Percentiles rank a stretch among this genome's conserved stretches.
Evolutionary conservation across 371 early-diverging fungal species (phyloP).

Genomic region (Mortierella sp.): DNA sequence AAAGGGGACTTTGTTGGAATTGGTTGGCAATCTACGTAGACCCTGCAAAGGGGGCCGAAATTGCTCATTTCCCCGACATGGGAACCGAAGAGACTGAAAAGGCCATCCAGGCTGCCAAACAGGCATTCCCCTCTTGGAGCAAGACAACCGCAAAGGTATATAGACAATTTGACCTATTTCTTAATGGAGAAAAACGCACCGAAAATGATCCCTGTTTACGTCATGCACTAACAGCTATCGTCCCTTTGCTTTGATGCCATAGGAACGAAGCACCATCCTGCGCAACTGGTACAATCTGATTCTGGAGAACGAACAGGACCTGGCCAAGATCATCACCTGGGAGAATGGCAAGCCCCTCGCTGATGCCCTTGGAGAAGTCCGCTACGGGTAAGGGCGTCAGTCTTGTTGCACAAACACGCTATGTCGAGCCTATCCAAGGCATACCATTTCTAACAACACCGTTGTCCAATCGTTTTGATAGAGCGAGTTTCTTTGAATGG

Average conservation of each 20-base stretch:
- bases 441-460: no score
- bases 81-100: conserved; percentile 66
- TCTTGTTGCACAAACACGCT: neutral
- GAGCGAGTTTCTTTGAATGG: conserved; percentile 83
- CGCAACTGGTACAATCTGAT: conserved; percentile 81
- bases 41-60: conserved; percentile 76
- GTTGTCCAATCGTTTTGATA: neutral
- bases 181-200: neutral
- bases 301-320: conserved; percentile 76
- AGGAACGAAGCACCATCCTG: conserved; percentile 73
- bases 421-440: no score
- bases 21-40: conserved; percentile 53
- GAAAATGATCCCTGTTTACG: neutral
- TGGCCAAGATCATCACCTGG: conserved; percentile 82
- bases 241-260: neutral
- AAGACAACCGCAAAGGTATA: conserved; percentile 73
- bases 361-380: conserved; percentile 75
- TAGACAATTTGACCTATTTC: neutral
- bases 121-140: conserved; percentile 75
- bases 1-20: no score
- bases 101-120: conserved; percentile 73
- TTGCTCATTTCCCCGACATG: conserved; percentile 80
- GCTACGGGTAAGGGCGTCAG: conserved; percentile 73
- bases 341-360: conserved; percentile 79
- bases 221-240: neutral